A percentile compares a stretch with the other conserved stretches of the same genome.
Conservation (phyloP, 2,329 filamentous ascomycete species). For the Plenodomus biglobosus region DNA sequence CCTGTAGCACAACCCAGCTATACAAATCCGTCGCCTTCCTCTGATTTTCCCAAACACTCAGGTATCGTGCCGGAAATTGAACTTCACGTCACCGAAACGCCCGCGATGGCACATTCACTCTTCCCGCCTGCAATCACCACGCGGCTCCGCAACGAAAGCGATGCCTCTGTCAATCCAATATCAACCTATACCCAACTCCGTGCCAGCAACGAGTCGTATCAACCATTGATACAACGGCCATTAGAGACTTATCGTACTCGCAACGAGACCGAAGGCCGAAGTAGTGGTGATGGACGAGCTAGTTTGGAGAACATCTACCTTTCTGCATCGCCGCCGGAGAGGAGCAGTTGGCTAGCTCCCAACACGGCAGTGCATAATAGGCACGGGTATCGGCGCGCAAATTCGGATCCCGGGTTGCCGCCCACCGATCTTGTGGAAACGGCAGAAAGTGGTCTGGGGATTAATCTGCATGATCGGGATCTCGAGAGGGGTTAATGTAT, state of each 20-base stretch:
- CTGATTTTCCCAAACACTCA: constrained; percentile 20
- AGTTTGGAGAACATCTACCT: constrained; percentile 1
- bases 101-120: constrained; percentile 20
- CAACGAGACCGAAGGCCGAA: constrained; percentile 3
- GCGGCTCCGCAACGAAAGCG: constrained; percentile 15
- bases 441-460: constrained; percentile 7
- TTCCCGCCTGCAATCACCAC: constrained; percentile 20
- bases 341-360: constrained; percentile 7
- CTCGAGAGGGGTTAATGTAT: constrained; percentile 6
- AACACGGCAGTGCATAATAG: constrained; percentile 9
- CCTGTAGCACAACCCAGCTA: no score
- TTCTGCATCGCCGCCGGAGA: not conserved
- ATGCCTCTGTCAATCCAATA: constrained; percentile 6
- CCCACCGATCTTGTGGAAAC: constrained; percentile 3
- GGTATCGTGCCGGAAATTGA: not conserved
- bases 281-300: constrained; percentile 3
- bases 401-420: constrained; percentile 15
- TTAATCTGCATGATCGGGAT: constrained; percentile 5
- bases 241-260: constrained; percentile 11
- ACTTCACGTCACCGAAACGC: constrained; percentile 15
- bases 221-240: constrained; percentile 11
- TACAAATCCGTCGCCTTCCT: constrained; percentile 7
- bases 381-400: constrained; percentile 14
- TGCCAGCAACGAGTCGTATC: constrained; percentile 7
- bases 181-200: constrained; percentile 1